Evolutionary conservation across 2,329 filamentous ascomycete species (phyloP).

Genomic region (Hypoxylon rubiginosum): DNA sequence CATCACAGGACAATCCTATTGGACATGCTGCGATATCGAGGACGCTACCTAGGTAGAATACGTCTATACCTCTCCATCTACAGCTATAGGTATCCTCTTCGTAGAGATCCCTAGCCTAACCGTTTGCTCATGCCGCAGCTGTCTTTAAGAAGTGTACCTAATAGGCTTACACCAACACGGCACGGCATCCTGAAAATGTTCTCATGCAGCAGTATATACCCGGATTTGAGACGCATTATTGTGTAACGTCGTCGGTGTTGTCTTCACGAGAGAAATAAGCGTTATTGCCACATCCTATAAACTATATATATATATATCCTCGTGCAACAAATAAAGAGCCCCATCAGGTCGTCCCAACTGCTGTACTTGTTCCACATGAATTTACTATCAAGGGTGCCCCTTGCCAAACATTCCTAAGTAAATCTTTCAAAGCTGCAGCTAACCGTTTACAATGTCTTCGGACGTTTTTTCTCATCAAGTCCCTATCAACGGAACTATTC

Average conservation of each 20-base stretch:
- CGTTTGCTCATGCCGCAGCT: slow-evolving; percentile 13
- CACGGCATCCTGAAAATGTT: slow-evolving; percentile 40
- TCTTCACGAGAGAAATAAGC: slow-evolving; percentile 25
- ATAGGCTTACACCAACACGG: slow-evolving; percentile 37
- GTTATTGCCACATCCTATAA: slow-evolving; percentile 25
- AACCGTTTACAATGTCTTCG: slow-evolving; percentile 50
- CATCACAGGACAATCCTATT: slow-evolving; percentile 21
- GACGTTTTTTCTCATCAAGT: slow-evolving; percentile 47
- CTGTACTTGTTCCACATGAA: slow-evolving; percentile 47
- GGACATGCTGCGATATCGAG: slow-evolving; percentile 1
- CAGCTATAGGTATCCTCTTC: slow-evolving; percentile 15
- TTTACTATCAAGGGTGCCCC: slow-evolving; percentile 38
- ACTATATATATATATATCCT: slow-evolving; percentile 39
- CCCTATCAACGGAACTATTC: slow-evolving; percentile 52
- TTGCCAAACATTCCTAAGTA: slow-evolving; percentile 39
- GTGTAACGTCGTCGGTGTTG: slow-evolving; percentile 24
- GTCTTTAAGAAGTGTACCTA: slow-evolving; percentile 17
- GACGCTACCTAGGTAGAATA: background rate
- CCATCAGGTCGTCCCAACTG: slow-evolving; percentile 43
- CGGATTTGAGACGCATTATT: slow-evolving; percentile 7
- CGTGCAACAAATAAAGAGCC: slow-evolving; percentile 51
- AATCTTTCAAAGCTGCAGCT: slow-evolving; percentile 45
- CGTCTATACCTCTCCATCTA: slow-evolving; percentile 10
- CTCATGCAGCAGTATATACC: slow-evolving; percentile 39
- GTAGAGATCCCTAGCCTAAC: slow-evolving; percentile 22